Evolutionary conservation across 1,139 yeast genomes (phyloP).

Genomic region (Pichia sp.): DNA sequence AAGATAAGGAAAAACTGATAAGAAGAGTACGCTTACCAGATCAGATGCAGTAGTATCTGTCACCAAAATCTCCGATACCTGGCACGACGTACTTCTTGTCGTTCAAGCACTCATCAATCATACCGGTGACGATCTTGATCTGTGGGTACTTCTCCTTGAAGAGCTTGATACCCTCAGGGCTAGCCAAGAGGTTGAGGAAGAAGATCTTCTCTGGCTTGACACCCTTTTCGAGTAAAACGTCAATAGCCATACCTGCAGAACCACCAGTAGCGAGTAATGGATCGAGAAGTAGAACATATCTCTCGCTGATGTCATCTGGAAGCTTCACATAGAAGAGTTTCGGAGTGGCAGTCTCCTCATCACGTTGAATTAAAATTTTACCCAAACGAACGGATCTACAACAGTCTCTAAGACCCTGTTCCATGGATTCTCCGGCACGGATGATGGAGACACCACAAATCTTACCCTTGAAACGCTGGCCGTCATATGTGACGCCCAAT

Average conservation of each 20-base stretch:
- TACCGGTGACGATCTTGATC: slow-evolving; percentile 88
- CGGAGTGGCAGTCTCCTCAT: slow-evolving; percentile 83
- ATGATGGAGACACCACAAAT: slow-evolving; percentile 97
- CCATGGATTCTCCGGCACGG: slow-evolving; percentile 98
- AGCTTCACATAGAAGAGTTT: slow-evolving; percentile 83
- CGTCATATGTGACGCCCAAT: slow-evolving; percentile 63
- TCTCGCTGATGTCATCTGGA: slow-evolving; percentile 81
- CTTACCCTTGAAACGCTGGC: slow-evolving; percentile 82
- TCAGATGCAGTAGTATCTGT: slow-evolving; percentile 87
- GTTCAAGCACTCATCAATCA: slow-evolving; percentile 79
- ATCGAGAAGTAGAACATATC: slow-evolving; percentile 86
- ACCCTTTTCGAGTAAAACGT: slow-evolving; percentile 78
- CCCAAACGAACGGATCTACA: slow-evolving; percentile 95
- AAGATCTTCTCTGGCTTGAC: slow-evolving; percentile 81
- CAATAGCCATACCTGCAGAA: slow-evolving; percentile 94
- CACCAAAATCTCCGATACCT: slow-evolving; percentile 97
- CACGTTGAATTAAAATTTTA: slow-evolving; percentile 91
- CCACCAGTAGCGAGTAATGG: slow-evolving; percentile 99
- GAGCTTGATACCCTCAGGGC: slow-evolving; percentile 85
- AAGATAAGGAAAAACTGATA: too few relatives aligned
- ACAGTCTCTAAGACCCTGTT: slow-evolving; percentile 93
- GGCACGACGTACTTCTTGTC: slow-evolving; percentile 83
- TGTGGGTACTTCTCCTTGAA: slow-evolving; percentile 76
- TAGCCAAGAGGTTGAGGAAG: slow-evolving; percentile 83
- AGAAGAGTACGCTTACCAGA: too few relatives aligned